Base-by-base conservation (phyloP, 208 protist genomes). In the Hexamita inflata region DNA sequence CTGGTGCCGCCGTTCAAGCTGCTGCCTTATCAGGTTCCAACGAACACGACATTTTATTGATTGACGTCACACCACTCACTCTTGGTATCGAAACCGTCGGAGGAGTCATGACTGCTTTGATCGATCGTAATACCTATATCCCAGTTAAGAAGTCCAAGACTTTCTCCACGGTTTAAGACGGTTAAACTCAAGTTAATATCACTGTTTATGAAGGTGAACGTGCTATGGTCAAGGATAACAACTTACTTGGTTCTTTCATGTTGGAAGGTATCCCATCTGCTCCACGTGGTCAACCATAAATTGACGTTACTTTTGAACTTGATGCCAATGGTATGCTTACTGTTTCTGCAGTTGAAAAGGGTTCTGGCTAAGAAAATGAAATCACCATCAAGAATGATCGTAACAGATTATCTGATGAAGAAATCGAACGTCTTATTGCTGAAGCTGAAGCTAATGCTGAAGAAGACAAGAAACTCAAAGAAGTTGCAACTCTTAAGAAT, bases 1-100 rank as follows among this genome's bases (percentile, higher is more conserved):
- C 34, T 15, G 78, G 75, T 34, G 77, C 77, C 35, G 77, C 77
- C 28, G 62, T 80, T 29, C 75, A 80, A 35, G 77, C 75, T 30
- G 11, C 77, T 24, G 74, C 74, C 74, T 35, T 81, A 15, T 70
- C 42, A 26, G 73, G 85, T 19, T 89, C 88, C 35, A 88, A 95
- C 30, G 86, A 92, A 11, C 90, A 89, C 60, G 91, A 93, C 41
- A 83, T 99, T 28, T 80, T 98, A 2, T 82, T 98, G 0, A 80
- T 98, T 15, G 94, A 98, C 82, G 94, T 98, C 24, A 96, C 93
- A 1, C 95, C 95, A 57, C 86, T 98, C 15, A 96, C 94, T 13
- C 90, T 99, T 24, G 96, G 92, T 74, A 98, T 96, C 65, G 92
- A 96, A 77, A 95, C 92, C n/a, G 84, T 94, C 0, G 94, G 95